A percentile compares a stretch with the other conserved stretches of the same genome.
These are phyloP conservation scores for Geranium incanum DNA, from an alignment of 441 rosid genomes.

Conservation along the genomic window DNA sequence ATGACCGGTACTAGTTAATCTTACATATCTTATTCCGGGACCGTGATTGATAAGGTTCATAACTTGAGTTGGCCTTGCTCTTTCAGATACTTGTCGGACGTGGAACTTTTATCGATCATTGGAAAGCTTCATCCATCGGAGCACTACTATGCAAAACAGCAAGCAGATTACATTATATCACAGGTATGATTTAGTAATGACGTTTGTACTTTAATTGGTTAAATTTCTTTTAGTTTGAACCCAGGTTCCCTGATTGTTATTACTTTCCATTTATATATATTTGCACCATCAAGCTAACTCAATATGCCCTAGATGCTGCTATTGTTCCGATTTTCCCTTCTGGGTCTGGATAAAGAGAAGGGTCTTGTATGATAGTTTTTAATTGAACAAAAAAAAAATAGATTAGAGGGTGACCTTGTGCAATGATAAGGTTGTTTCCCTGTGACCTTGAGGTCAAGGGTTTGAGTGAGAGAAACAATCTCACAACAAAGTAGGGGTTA, in stretches of 20 bases:
- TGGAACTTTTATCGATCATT: conserved; percentile 20
- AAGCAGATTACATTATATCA: conserved; percentile 24
- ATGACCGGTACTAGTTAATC: conserved; percentile 51
- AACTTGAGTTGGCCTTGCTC: background rate
- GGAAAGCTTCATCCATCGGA: conserved; percentile 28
- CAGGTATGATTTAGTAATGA: conserved; percentile 18
- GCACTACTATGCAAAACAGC: conserved; percentile 27
- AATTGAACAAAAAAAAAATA: too few species aligned
- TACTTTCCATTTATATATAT: too few species aligned
- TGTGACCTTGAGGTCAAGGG: too few species aligned
- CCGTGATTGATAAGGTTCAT: background rate
- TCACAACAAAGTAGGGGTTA: too few species aligned
- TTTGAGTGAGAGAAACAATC: too few species aligned
- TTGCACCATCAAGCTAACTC: too few species aligned
- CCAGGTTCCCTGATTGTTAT: background rate
- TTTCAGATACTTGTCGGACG: conserved; percentile 23
- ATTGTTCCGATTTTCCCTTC: too few species aligned
- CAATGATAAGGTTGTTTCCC: too few species aligned
- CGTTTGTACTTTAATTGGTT: background rate
- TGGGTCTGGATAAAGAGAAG: too few species aligned
- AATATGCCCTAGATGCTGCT: too few species aligned
- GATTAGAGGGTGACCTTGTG: too few species aligned
- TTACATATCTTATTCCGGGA: background rate
- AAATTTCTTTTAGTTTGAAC: background rate
- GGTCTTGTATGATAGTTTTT: too few species aligned